phyloP scores from a whole-genome alignment of 768 basidiomycete genomes.

The Polyporus arcularius region DNA sequence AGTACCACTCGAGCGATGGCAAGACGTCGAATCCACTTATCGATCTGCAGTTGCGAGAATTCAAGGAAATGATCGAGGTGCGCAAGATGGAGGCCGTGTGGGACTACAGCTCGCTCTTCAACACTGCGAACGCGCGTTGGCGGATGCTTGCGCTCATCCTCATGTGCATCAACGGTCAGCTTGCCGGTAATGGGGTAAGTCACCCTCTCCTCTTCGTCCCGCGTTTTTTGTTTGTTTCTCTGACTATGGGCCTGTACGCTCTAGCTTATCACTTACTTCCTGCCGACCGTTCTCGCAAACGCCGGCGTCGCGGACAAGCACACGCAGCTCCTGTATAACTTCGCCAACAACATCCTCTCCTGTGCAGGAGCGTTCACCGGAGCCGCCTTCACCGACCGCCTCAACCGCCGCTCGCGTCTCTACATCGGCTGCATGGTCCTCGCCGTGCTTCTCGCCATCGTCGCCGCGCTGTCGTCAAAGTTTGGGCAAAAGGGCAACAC shows the following conservation, averaged over 20 bases:
- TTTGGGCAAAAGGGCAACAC: not conserved
- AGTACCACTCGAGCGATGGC: constrained; percentile 10
- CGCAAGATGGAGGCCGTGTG: constrained; percentile 4
- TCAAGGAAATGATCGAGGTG: constrained; percentile 11
- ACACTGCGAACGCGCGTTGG: not conserved
- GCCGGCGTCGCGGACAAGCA: not conserved
- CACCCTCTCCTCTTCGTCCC: no score
- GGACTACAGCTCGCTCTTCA: not conserved
- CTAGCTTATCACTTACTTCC: constrained; percentile 18
- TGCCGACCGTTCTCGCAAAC: constrained; percentile 1
- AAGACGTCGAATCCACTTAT: constrained; percentile 1
- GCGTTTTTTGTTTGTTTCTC: no score
- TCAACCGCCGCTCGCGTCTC: constrained; percentile 6
- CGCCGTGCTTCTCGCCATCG: constrained; percentile 4
- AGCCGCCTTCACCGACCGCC: constrained; percentile 1
- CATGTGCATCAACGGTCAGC: constrained; percentile 6
- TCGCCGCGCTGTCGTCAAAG: not conserved
- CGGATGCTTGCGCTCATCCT: not conserved
- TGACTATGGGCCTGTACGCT: no score
- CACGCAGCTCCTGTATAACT: constrained; percentile 10
- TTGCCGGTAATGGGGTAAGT: constrained; percentile 5
- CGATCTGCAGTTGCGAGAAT: constrained; percentile 13
- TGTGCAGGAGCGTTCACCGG: constrained; percentile 5
- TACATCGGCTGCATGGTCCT: not conserved
- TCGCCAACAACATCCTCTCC: constrained; percentile 15